These are phyloP conservation scores for Hysterium pulicare DNA, from an alignment of 2,329 filamentous ascomycete genomes.

Conservation along the genomic window DNA sequence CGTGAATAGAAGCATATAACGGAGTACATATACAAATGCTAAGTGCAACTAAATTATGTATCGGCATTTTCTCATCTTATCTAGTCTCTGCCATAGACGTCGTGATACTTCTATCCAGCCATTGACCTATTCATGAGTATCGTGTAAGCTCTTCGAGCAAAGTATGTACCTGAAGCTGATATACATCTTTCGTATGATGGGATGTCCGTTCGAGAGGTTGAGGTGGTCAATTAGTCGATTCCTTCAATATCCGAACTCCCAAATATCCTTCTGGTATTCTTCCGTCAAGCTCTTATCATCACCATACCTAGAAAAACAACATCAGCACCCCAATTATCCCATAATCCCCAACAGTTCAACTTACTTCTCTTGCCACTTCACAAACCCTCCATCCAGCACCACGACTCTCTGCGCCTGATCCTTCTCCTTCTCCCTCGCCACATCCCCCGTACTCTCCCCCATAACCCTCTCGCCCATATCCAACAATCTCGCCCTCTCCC, in stretches of 20 bases:
- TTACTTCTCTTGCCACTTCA: conserved; percentile 79
- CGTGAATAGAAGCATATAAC: too few species aligned
- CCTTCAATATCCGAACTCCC: conserved; percentile 54
- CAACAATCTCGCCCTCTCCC: conserved; percentile 59
- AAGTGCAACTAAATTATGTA: too few species aligned
- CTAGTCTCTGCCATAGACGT: too few species aligned
- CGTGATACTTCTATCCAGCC: too few species aligned
- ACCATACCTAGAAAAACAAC: conserved; percentile 53
- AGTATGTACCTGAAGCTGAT: too few species aligned
- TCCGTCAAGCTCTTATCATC: conserved; percentile 78
- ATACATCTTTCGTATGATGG: too few species aligned
- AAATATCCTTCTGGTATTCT: conserved; percentile 79
- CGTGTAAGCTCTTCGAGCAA: too few species aligned
- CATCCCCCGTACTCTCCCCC: conserved; percentile 15
- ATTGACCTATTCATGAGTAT: too few species aligned
- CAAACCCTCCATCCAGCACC: conserved; percentile 81
- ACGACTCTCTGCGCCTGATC: conserved; percentile 64
- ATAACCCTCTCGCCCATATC: conserved; percentile 17
- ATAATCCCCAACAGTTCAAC: conserved; percentile 8
- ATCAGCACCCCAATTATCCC: conserved; percentile 3
- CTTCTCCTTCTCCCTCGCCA: conserved; percentile 15
- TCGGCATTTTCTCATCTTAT: too few species aligned
- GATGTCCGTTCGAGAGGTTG: too few species aligned
- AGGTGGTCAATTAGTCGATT: too few species aligned
- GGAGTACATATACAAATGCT: too few species aligned